Evolutionary conservation across 192 early-diverging fungal genomes (phyloP), one percentile per base, ranked within the genome.

Genomic region (Podila horticola): DNA sequence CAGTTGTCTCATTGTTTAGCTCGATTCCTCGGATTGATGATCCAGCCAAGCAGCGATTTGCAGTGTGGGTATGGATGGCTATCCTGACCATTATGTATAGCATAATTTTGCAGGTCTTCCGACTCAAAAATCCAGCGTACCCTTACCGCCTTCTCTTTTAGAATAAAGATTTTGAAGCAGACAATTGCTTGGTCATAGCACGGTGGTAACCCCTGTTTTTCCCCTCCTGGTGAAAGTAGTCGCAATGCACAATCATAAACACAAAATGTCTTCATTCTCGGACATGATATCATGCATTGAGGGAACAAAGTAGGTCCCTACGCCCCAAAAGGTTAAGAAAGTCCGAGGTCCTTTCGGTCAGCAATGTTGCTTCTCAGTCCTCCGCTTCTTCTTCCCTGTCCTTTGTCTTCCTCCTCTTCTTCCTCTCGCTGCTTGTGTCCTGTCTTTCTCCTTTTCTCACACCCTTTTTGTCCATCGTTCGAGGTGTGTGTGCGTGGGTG

Each of bases 41-140:
- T 69, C 83, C 85, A 3, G 28, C 59, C 11, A 77, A 86, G 49
- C 93, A 94, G 67, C 83, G 91, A 19, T 67, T 82, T n/a, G 87
- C 86, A 20, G 76, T 90, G 15, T 94, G 90, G 84, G 64, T 88
- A 9, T 84, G 89, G 84, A 72, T 88, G 62, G 74, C 83, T 6
- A 67, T 91, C 82, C 87, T 97, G 84, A 36, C 94, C 66, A 49
- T 94, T 60, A 74, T 90, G 62, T 92, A 88, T 82, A 87, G 91
- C 68, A 50, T 90, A 29, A 73, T 94, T 41, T 67, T 95, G 66
- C 79, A 84, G 41, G 48, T 93, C 28, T 95, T 95, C 75, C 87
- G 83, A 51, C 57, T 89, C 61, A 95, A 95, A 84, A 91, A 92
- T 65, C 88, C 88, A 11, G 82, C 67, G 11, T 95, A 95, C 84